Evolutionary conservation across 148 eudicot genomes (phyloP).

Genomic region (Cornus suecica): DNA sequence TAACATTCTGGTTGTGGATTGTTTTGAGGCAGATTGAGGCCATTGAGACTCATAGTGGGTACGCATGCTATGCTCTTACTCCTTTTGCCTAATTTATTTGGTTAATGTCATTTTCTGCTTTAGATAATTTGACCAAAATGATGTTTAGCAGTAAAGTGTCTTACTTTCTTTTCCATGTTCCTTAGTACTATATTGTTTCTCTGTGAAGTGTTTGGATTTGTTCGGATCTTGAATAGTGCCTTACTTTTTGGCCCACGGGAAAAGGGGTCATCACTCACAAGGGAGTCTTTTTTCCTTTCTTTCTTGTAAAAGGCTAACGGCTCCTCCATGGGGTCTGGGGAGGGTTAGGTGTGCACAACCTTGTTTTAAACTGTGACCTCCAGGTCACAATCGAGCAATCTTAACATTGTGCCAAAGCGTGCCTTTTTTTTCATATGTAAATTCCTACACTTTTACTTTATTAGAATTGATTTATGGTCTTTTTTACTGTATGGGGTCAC

Average conservation of each 20-base stretch:
- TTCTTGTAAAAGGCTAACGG: too few relatives aligned
- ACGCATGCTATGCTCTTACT: conserved; percentile 36
- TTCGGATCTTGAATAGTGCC: conserved; percentile 20
- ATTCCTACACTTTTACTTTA: not conserved
- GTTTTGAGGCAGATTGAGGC: conserved; percentile 96
- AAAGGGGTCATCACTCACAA: not conserved
- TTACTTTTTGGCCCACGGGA: conserved; percentile 6
- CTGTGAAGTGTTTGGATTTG: not conserved
- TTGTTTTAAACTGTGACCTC: too few relatives aligned
- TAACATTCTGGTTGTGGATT: conserved; percentile 94
- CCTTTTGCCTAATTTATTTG: not conserved
- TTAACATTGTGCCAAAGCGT: too few relatives aligned
- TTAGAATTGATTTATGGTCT: not conserved
- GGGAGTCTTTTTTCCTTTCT: not conserved
- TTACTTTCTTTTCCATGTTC: conserved; percentile 7
- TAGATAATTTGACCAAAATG: conserved; percentile 38
- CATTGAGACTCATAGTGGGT: conserved; percentile 98
- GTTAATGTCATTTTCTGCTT: conserved; percentile 12
- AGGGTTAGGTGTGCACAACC: too few relatives aligned
- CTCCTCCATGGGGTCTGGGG: too few relatives aligned
- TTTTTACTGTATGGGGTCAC: not conserved
- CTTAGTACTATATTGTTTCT: conserved; percentile 2
- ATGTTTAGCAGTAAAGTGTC: conserved; percentile 16
- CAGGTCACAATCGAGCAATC: too few relatives aligned
- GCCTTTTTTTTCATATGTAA: not conserved